Percentiles rank a stretch among this genome's conserved stretches.
Evolutionary conservation across 1,284 basidiomycete genomes (phyloP).

Genomic region (Malassezia equina): DNA sequence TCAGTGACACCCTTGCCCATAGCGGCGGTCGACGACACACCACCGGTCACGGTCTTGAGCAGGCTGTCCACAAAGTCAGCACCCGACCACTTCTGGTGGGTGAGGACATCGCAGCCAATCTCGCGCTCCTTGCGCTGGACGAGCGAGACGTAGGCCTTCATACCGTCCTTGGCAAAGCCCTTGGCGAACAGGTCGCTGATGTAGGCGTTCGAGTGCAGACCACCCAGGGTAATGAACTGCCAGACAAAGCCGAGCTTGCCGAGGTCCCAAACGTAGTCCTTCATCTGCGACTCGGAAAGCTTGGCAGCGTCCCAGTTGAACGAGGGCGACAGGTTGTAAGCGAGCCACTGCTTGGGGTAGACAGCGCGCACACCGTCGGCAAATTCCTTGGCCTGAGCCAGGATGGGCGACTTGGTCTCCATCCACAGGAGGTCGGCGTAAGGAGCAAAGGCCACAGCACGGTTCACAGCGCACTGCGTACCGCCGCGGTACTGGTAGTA

Average conservation of each 20-base stretch:
- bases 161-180: constrained; percentile 67
- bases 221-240: constrained; percentile 97
- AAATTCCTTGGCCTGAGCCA: constrained; percentile 85
- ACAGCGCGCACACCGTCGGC: constrained; percentile 52
- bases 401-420: constrained; percentile 94
- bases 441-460: constrained; percentile 82
- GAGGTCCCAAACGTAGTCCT: constrained; percentile 81
- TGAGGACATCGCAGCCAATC: constrained; percentile 49
- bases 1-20: constrained; percentile 93
- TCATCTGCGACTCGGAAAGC: constrained; percentile 64
- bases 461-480: constrained; percentile 84
- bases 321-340: constrained; percentile 47
- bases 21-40: constrained; percentile 76
- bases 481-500: constrained; percentile 96
- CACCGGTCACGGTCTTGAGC: constrained; percentile 87
- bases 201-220: constrained; percentile 91
- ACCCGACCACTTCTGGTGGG: constrained; percentile 68
- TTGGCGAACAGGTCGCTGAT: constrained; percentile 87
- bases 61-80: constrained; percentile 84
- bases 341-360: constrained; percentile 44
- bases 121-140: constrained; percentile 52
- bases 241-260: constrained; percentile 89
- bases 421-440: constrained; percentile 65
- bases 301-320: constrained; percentile 60
- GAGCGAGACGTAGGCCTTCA: constrained; percentile 57